Evolutionary conservation across 108 stramenopile genomes (phyloP).

Genomic region (Pseudonitzschia multiseries): DNA sequence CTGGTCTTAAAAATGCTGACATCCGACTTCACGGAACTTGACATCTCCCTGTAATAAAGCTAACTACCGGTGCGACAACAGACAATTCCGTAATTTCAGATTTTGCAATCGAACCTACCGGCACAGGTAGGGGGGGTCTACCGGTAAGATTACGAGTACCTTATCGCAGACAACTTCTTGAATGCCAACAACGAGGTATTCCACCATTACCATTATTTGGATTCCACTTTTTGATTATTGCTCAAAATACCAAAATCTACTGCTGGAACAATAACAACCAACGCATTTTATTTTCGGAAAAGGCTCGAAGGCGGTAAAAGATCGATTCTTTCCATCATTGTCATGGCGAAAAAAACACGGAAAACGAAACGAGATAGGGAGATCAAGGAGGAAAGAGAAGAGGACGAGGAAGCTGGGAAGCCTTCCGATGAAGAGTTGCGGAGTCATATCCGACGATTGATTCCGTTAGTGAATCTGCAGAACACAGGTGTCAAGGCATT

Average conservation of each 20-base stretch:
- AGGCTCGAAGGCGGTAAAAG: too few species aligned
- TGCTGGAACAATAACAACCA: not conserved
- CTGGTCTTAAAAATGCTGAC: too few species aligned
- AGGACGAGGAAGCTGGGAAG: slow-evolving; percentile 1
- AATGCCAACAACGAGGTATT: too few species aligned
- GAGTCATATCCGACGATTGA: slow-evolving; percentile 47
- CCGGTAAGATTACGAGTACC: too few species aligned
- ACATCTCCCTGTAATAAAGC: too few species aligned
- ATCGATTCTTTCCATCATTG: not conserved
- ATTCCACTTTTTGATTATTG: too few species aligned
- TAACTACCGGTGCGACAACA: not conserved
- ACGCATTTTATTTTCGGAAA: not conserved
- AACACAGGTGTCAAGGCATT: slow-evolving; percentile 75
- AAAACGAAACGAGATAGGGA: not conserved
- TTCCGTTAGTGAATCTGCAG: slow-evolving; percentile 68
- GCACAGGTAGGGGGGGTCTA: too few species aligned
- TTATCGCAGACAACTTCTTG: too few species aligned
- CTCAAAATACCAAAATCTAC: too few species aligned
- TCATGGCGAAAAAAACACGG: not conserved
- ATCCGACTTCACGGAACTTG: too few species aligned
- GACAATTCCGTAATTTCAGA: not conserved
- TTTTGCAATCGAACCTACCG: not conserved
- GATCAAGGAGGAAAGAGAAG: not conserved
- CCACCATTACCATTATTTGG: too few species aligned
- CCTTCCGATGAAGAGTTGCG: slow-evolving; percentile 32